Evolutionary conservation across 2,329 filamentous ascomycete species (phyloP), one percentile per base, ranked within the genome.

Genomic region (Ceratocystis diversiconidia): DNA sequence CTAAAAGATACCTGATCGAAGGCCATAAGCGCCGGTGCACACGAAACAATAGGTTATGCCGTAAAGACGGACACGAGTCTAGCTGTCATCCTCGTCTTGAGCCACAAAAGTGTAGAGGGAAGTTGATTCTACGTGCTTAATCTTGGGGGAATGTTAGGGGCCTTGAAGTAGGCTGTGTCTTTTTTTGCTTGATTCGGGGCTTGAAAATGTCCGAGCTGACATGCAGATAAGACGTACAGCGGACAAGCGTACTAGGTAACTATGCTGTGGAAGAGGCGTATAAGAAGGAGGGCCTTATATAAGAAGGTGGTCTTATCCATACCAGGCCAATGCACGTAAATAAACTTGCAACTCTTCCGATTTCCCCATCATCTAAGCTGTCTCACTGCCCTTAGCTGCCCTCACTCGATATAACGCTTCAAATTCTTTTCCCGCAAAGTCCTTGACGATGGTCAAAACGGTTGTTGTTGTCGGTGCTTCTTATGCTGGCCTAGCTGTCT

Each of bases 401-500:
- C 50, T 44, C 43, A 12, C 43, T 48, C 41, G 4, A 19, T 50
- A 12, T 17, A 12, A 12, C n/a, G n/a, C 28, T 30, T 48, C 25
- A 25, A 59, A 19, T 46, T 63, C 10, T 32, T 7, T 62, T 32
- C 19, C 41, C 7, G 36, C 41, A 43, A 62, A 52, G 36, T 55
- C 28, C 28, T 44, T 52, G 64, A 70, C 72, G 48, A 82, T 81
- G 79, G 72, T 75, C 36, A 79, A 80, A 70, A 83, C 79, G 3
- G 75, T 84, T 48, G 76, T 84, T 5, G 74, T 84, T 60, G 73
- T 84, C 19, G 82, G 82, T 48, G 82, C 80, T 67, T 78, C 81
- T 62, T 79, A 79, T 55, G 81, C 75, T 62, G 82, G 81, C 66
- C 74, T 84, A 60, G 78, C 79, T 64, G 71, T 82, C 25, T 78